Evolutionary conservation across 1,284 basidiomycete species (phyloP).

Genomic region (Mycosarcoma mackinlayi): DNA sequence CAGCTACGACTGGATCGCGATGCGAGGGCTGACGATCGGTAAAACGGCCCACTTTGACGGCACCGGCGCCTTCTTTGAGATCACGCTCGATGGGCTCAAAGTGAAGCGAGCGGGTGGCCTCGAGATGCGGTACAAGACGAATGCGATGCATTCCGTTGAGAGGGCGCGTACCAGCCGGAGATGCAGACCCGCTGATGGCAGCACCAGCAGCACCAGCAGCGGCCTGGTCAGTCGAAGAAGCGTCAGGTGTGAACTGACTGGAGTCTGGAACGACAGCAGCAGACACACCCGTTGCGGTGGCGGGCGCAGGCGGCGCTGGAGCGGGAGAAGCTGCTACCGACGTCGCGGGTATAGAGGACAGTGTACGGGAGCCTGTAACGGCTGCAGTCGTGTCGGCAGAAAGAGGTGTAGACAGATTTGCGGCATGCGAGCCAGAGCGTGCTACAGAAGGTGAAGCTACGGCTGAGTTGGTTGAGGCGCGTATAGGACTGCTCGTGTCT

Average conservation of each 20-base stretch:
- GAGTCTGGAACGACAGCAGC: too few species aligned
- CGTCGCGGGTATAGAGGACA: conserved; percentile 13
- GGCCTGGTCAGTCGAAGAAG: conserved; percentile 7
- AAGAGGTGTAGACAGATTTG: background rate
- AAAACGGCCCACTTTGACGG: conserved; percentile 89
- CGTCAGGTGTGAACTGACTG: background rate
- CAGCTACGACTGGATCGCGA: conserved; percentile 20
- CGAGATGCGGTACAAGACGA: conserved; percentile 92
- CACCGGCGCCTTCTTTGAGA: conserved; percentile 71
- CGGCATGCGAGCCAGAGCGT: conserved; percentile 23
- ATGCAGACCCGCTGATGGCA: conserved; percentile 1
- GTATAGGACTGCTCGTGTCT: conserved; percentile 19
- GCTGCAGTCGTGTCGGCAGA: conserved; percentile 9
- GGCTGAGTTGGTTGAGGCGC: conserved; percentile 6
- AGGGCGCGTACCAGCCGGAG: conserved; percentile 17
- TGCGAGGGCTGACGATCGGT: conserved; percentile 74
- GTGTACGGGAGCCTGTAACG: conserved; percentile 19
- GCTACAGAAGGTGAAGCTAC: conserved; percentile 12
- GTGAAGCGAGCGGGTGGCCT: conserved; percentile 85
- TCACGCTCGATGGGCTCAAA: conserved; percentile 94
- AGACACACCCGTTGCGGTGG: background rate
- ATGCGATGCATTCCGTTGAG: conserved; percentile 70
- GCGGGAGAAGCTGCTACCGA: conserved; percentile 7
- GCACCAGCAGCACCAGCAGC: conserved; percentile 1
- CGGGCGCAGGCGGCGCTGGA: conserved; percentile 8